Base-by-base conservation (phyloP, 1,284 basidiomycete genomes). In the Cutaneotrichosporon sp. region DNA sequence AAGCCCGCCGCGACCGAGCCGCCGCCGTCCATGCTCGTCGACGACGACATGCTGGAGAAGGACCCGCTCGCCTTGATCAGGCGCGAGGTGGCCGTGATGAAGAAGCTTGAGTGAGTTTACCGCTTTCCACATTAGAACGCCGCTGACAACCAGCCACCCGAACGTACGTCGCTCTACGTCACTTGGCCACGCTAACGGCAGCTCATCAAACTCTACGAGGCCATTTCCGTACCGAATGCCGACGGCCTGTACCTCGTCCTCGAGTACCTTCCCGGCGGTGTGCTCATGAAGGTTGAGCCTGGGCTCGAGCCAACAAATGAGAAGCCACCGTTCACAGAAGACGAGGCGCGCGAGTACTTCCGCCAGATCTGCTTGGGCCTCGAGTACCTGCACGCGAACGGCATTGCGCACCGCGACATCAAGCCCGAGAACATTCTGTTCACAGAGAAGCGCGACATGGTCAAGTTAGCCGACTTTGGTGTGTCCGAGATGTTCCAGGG, bases 361-460 rank as follows among this genome's bases (percentile, higher is more conserved):
- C 97, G 95, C 1, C 97, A 99, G 74, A 92, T 99, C 18, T 88
- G 95, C 18, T 84, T 98, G 64, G 97, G 95, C 31, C 82, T 99
- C 66, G 95, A 99, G 70, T 95, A 97, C 76, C 84, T 99, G 20
- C 97, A 99, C 80, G 87, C 89, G 62, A 87, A 91, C 47, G 93
- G 94, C 27, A 89, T 99, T 63, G 93, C 99, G 61, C 97, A 99
- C 85, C 93, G 95, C 82, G 97, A 99, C 77, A 82, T 99, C 71
- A 99, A 99, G 78, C 95, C 95, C 13, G 95, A 99, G 81, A 99
- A 99, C 76, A 81, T 98, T 50, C 88, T 99, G 42, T 98, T 99
- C 71, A 79, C 78, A 13, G 74, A 75, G n/a, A 79, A 83, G 62
- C 69, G 74, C n/a, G 70, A 75, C 54, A 72, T 74, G 11, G 83